phyloP scores from a whole-genome alignment of 1,139 yeast genomes.

The Yamadazyma aaseri region DNA sequence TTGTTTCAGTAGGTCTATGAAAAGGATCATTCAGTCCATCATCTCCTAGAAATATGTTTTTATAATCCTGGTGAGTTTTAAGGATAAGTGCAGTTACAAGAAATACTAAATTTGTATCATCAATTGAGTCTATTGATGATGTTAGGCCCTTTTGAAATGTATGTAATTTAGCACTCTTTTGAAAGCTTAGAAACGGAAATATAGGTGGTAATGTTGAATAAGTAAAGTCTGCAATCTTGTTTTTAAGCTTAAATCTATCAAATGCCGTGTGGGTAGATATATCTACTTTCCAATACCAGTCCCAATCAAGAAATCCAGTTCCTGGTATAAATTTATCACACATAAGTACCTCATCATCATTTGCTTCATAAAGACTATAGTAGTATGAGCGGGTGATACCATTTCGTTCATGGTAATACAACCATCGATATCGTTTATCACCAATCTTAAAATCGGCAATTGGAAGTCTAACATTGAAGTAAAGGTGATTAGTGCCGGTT shows the following conservation, averaged over 20 bases:
- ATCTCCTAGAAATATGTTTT: neutral
- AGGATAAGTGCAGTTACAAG: constrained; percentile 4
- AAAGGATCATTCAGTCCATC: constrained; percentile 1
- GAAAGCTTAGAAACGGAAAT: constrained; percentile 2
- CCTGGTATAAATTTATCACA: neutral
- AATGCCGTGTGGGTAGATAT: neutral
- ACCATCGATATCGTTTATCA: constrained; percentile 6
- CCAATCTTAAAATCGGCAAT: constrained; percentile 5
- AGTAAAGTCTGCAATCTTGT: constrained; percentile 7
- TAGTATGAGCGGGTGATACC: constrained; percentile 1
- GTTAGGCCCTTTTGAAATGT: constrained; percentile 1
- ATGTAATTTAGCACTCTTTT: constrained; percentile 6
- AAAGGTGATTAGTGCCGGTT: constrained; percentile 1
- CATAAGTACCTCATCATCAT: constrained; percentile 2
- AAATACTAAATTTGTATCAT: neutral
- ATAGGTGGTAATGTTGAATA: constrained; percentile 1
- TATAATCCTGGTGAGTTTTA: constrained; percentile 6
- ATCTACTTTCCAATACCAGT: neutral
- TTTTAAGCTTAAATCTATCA: constrained; percentile 2
- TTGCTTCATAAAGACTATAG: constrained; percentile 6
- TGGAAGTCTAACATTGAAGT: constrained; percentile 3
- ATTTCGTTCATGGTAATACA: constrained; percentile 3
- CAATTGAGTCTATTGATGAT: neutral
- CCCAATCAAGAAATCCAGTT: neutral
- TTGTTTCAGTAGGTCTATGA: no score